Percentiles rank a stretch among this genome's conserved stretches.
Conservation (phyloP, 495 filamentous ascomycete species). For the Penicillium maclennaniae region DNA sequence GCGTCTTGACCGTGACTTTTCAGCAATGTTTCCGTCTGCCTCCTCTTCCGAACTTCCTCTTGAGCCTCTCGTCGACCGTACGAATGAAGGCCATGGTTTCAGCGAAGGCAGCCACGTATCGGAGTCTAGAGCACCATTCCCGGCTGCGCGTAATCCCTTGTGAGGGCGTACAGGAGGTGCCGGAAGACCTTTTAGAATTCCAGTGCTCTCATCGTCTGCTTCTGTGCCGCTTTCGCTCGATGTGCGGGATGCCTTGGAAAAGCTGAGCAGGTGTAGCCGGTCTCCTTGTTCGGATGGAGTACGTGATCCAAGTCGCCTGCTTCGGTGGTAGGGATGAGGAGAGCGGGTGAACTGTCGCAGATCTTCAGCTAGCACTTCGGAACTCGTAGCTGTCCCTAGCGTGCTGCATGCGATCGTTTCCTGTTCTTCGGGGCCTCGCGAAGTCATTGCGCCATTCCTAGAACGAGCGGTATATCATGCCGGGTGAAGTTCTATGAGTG, state of each 20-base stretch:
- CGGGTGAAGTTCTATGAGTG: slow-evolving; percentile 8
- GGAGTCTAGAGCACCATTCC: slow-evolving; percentile 36
- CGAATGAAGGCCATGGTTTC: slow-evolving; percentile 39
- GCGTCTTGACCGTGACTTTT: slow-evolving; percentile 27
- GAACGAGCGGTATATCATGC: slow-evolving; percentile 33
- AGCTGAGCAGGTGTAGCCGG: slow-evolving; percentile 22
- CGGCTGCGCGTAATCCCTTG: slow-evolving; percentile 65
- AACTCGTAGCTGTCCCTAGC: slow-evolving; percentile 10
- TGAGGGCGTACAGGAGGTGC: slow-evolving; percentile 64
- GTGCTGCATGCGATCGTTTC: slow-evolving; percentile 23
- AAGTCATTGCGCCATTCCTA: slow-evolving; percentile 44
- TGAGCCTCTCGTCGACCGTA: slow-evolving; percentile 31
- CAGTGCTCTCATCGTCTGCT: slow-evolving; percentile 76
- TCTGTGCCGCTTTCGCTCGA: slow-evolving; percentile 87
- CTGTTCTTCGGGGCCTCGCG: slow-evolving; percentile 36
- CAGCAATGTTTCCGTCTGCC: slow-evolving; percentile 22
- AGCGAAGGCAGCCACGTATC: slow-evolving; percentile 35
- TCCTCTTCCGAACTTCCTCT: slow-evolving; percentile 41
- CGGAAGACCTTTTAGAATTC: slow-evolving; percentile 73
- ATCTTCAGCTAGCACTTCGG: slow-evolving; percentile 22
- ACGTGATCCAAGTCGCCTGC: slow-evolving; percentile 19
- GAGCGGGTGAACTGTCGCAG: slow-evolving; percentile 63
- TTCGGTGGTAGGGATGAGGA: slow-evolving; percentile 71
- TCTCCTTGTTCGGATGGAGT: slow-evolving; percentile 28
- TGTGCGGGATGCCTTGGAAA: slow-evolving; percentile 44